These are phyloP conservation scores for Leccinum truebloodii DNA, from an alignment of 768 basidiomycete genomes.

Conservation along the genomic window DNA sequence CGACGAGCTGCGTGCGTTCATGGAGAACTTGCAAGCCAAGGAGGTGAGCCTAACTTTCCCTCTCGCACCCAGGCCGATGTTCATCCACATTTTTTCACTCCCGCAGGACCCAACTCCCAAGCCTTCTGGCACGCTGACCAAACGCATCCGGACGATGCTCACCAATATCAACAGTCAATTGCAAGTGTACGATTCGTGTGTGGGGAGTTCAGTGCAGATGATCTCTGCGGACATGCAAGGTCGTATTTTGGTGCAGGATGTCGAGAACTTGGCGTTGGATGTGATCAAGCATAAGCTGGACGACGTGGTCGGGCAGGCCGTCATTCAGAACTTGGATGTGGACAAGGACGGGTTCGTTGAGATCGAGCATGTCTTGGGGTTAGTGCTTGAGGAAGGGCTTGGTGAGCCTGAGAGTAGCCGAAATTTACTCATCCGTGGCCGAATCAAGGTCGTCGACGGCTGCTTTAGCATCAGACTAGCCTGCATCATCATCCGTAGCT, in stretches of 20 bases:
- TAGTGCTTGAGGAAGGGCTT: slow-evolving; percentile 78
- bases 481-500: too few relatives aligned
- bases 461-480: too few relatives aligned
- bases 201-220: slow-evolving; percentile 37
- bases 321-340: slow-evolving; percentile 92
- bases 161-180: slow-evolving; percentile 93
- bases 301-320: slow-evolving; percentile 81
- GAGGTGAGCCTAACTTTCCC: slow-evolving; percentile 50
- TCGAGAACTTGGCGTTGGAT: slow-evolving; percentile 70
- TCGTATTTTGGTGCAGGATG: slow-evolving; percentile 83
- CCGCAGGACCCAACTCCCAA: slow-evolving; percentile 57
- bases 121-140: slow-evolving; percentile 83
- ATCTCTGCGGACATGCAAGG: slow-evolving; percentile 86
- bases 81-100: background rate
- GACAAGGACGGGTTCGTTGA: slow-evolving; percentile 96
- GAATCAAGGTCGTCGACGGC: too few relatives aligned
- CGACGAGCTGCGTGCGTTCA: slow-evolving; percentile 83
- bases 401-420: slow-evolving; percentile 39
- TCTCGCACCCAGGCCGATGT: background rate
- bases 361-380: slow-evolving; percentile 88
- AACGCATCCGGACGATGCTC: slow-evolving; percentile 94
- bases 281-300: slow-evolving; percentile 94
- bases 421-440: too few relatives aligned
- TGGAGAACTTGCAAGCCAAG: slow-evolving; percentile 90
- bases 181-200: slow-evolving; percentile 86